These are phyloP conservation scores for Tagetes patula DNA, from an alignment of 129 eudicot genomes.

Conservation along the genomic window DNA sequence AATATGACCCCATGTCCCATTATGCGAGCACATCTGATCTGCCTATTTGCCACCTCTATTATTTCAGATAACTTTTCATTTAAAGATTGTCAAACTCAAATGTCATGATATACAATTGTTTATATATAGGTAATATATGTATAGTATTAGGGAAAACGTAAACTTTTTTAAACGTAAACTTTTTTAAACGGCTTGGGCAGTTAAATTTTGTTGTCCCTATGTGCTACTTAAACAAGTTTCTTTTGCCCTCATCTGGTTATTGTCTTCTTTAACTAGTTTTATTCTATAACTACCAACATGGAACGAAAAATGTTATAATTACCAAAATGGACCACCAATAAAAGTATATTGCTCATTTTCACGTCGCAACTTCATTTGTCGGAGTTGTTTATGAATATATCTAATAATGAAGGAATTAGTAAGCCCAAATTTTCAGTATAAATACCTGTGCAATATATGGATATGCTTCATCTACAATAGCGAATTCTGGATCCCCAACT, in stretches of 20 bases:
- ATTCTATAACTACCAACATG: background rate
- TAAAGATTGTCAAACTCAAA: too few relatives aligned
- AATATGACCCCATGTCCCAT: too few relatives aligned
- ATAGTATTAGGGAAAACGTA: slow-evolving; percentile 16
- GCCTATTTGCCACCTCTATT: too few relatives aligned
- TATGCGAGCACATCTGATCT: too few relatives aligned
- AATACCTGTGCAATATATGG: slow-evolving; percentile 99
- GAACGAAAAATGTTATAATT: background rate
- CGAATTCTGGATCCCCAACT: slow-evolving; percentile 98
- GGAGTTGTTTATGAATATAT: background rate
- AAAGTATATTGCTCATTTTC: background rate
- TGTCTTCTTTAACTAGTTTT: too few relatives aligned
- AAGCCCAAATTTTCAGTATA: background rate
- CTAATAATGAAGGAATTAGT: background rate
- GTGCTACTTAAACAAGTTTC: too few relatives aligned
- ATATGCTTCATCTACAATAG: slow-evolving; percentile 98
- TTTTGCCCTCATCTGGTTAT: background rate
- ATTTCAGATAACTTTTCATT: too few relatives aligned
- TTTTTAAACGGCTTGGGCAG: background rate
- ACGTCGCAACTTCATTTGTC: background rate
- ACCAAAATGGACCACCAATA: background rate
- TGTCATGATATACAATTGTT: slow-evolving; percentile 4
- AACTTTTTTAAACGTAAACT: too few relatives aligned
- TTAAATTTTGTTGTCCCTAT: too few relatives aligned
- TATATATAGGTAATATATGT: background rate